Evolutionary conservation across 2,329 filamentous ascomycete genomes (phyloP).

Genomic region (Fusarium avenaceum): DNA sequence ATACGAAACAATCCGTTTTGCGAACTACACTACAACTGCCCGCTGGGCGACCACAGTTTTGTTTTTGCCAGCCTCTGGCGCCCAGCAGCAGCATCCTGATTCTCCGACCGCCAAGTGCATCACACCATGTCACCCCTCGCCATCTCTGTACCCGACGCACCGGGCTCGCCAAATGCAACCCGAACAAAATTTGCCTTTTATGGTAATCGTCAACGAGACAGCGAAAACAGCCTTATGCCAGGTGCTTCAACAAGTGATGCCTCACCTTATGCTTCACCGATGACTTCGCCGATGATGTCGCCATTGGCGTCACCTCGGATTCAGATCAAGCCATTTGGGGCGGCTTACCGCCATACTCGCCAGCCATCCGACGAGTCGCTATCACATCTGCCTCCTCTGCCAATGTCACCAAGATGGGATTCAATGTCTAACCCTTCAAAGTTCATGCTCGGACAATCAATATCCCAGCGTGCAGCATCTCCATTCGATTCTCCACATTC

Average conservation of each 20-base stretch:
- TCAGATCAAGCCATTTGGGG: conserved; percentile 44
- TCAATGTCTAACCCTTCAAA: conserved; percentile 51
- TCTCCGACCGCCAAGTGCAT: conserved; percentile 19
- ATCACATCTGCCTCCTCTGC: conserved; percentile 53
- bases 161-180: conserved; percentile 40
- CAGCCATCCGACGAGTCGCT: conserved; percentile 44
- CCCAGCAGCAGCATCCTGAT: conserved; percentile 42
- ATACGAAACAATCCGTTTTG: conserved; percentile 28
- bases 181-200: conserved; percentile 43
- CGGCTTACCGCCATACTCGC: conserved; percentile 39
- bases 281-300: conserved; percentile 40
- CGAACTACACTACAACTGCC: conserved; percentile 16
- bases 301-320: conserved; percentile 43
- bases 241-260: conserved; percentile 37
- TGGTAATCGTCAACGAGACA: conserved; percentile 40
- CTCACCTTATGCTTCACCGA: conserved; percentile 46
- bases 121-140: conserved; percentile 41
- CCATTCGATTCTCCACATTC: conserved; percentile 48
- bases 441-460: conserved; percentile 46
- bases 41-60: conserved; percentile 46
- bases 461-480: conserved; percentile 41
- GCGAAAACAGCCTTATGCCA: conserved; percentile 39
- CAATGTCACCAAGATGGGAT: conserved; percentile 63
- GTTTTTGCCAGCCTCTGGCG: conserved; percentile 37
- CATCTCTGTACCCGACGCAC: conserved; percentile 39